Percentiles rank a stretch among this genome's conserved stretches.
Evolutionary conservation across 139 green algal species (phyloP).

Genomic region (Dunaliella primolecta): DNA sequence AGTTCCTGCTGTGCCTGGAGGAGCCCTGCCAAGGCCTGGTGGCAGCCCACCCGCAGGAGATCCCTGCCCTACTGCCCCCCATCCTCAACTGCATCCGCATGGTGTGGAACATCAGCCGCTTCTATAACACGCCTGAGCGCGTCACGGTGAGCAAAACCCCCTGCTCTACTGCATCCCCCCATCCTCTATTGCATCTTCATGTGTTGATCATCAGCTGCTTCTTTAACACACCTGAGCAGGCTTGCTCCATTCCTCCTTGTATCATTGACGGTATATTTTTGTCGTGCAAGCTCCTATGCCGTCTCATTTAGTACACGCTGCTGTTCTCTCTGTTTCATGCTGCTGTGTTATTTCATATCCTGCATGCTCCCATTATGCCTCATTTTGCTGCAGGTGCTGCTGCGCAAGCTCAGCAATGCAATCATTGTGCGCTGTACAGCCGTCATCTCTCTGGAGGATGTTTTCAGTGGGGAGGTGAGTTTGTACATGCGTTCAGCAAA

Average conservation of each 20-base stretch:
- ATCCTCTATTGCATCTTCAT: too few species aligned
- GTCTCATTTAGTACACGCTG: too few species aligned
- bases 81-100: conserved; percentile 80
- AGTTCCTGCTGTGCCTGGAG: conserved; percentile 74
- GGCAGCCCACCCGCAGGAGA: conserved; percentile 44
- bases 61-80: conserved; percentile 66
- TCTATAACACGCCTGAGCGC: conserved; percentile 84
- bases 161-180: too few species aligned
- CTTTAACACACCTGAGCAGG: too few species aligned
- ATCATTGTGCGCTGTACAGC: conserved; percentile 83
- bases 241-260: too few species aligned
- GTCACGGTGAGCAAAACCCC: conserved; percentile 40
- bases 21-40: conserved; percentile 64
- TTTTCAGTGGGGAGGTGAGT: conserved; percentile 63
- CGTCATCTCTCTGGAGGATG: conserved; percentile 59
- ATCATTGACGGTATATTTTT: too few species aligned
- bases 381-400: conserved; percentile 51
- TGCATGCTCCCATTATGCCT: not conserved
- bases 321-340: too few species aligned
- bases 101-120: conserved; percentile 76
- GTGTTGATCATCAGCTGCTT: too few species aligned
- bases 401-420: conserved; percentile 80
- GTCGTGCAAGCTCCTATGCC: too few species aligned
- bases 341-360: too few species aligned
- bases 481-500: too few species aligned